phyloP scores from a whole-genome alignment of 768 basidiomycete genomes.

The Leccinum truebloodii region DNA sequence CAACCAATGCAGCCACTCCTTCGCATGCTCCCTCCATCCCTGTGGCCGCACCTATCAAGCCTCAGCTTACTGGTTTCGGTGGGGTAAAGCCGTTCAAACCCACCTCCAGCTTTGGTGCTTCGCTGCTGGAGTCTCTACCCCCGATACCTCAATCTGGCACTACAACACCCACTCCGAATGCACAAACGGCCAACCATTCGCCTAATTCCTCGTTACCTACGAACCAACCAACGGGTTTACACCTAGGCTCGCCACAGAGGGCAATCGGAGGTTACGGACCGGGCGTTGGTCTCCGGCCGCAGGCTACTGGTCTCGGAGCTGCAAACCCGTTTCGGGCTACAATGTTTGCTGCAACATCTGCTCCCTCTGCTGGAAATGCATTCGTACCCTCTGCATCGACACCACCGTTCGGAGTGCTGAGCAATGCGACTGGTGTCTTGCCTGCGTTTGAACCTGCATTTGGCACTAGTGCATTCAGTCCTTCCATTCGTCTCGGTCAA shows the following conservation, averaged over 20 bases:
- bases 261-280: slow-evolving; percentile 27
- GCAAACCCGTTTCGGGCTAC: slow-evolving; percentile 71
- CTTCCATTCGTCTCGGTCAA: slow-evolving; percentile 19
- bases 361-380: slow-evolving; percentile 9
- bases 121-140: slow-evolving; percentile 71
- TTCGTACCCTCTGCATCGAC: slow-evolving; percentile 28
- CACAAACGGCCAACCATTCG: slow-evolving; percentile 12
- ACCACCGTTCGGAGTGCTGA: slow-evolving; percentile 26
- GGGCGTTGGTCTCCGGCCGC: slow-evolving; percentile 56
- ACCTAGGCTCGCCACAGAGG: slow-evolving; percentile 8
- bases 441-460: slow-evolving; percentile 19
- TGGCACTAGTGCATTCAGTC: slow-evolving; percentile 24
- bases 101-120: slow-evolving; percentile 75
- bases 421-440: slow-evolving; percentile 5
- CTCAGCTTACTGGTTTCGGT: slow-evolving; percentile 52
- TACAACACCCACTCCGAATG: slow-evolving; percentile 42
- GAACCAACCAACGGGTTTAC: slow-evolving; percentile 36
- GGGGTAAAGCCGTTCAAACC: slow-evolving; percentile 85
- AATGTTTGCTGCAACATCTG: slow-evolving; percentile 46
- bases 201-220: slow-evolving; percentile 30
- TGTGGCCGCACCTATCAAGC: slow-evolving; percentile 35
- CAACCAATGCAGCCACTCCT: slow-evolving; percentile 45
- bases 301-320: slow-evolving; percentile 55
- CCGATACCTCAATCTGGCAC: slow-evolving; percentile 63
- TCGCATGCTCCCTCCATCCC: slow-evolving; percentile 38